phyloP scores from a whole-genome alignment of 148 eudicot species.

The Spergularia bocconei region DNA sequence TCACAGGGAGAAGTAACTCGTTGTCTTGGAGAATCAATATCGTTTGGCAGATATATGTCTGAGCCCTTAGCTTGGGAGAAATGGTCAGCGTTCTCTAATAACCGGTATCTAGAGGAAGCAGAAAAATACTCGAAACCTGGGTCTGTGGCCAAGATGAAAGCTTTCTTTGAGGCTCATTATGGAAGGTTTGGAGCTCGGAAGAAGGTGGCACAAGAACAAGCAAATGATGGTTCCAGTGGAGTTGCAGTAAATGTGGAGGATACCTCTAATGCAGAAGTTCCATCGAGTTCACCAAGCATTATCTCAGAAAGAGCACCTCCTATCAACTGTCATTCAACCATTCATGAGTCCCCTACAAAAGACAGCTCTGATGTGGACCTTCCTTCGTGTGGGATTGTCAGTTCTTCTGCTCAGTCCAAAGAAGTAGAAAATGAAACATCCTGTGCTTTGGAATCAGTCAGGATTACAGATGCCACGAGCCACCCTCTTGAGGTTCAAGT shows the following conservation, averaged over 20 bases:
- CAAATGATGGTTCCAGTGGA: slow-evolving; percentile 21
- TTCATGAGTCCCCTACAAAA: slow-evolving; percentile 21
- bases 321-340: not conserved
- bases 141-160: slow-evolving; percentile 85
- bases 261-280: not conserved
- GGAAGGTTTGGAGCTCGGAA: slow-evolving; percentile 67
- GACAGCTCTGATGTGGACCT: slow-evolving; percentile 18
- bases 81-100: slow-evolving; percentile 66
- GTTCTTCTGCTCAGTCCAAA: slow-evolving; percentile 14
- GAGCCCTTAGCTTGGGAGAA: slow-evolving; percentile 79
- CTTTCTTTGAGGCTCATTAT: slow-evolving; percentile 82
- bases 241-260: slow-evolving; percentile 19
- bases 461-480: slow-evolving; percentile 1
- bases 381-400: slow-evolving; percentile 20
- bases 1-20: slow-evolving; percentile 55
- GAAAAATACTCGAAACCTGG: slow-evolving; percentile 76
- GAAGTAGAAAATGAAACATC: slow-evolving; percentile 17
- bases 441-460: slow-evolving; percentile 20
- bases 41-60: slow-evolving; percentile 75
- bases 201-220: slow-evolving; percentile 59
- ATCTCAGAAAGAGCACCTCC: slow-evolving; percentile 11
- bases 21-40: slow-evolving; percentile 66
- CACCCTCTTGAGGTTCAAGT: slow-evolving; percentile 15
- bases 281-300: slow-evolving; percentile 13
- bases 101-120: slow-evolving; percentile 80